phyloP scores from a whole-genome alignment of 2,329 filamentous ascomycete species.

The Exophiala spinifera region DNA sequence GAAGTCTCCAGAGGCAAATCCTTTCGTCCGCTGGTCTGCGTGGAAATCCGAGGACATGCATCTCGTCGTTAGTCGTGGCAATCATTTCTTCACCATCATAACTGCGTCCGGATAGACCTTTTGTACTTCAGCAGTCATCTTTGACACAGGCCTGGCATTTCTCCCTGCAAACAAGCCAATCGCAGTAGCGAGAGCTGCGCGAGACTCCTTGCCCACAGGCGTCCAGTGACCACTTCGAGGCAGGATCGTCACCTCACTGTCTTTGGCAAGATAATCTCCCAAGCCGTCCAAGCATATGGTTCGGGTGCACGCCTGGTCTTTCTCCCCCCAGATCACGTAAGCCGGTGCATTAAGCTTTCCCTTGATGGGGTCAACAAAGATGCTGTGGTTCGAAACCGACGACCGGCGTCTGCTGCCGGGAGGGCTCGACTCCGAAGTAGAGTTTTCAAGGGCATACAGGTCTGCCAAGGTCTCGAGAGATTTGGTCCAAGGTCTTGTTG shows the following conservation, averaged over 20 bases:
- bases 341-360: slow-evolving; percentile 51
- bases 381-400: slow-evolving; percentile 20
- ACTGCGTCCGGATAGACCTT: slow-evolving; percentile 27
- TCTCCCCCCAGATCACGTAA: slow-evolving; percentile 54
- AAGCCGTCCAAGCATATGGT: slow-evolving; percentile 52
- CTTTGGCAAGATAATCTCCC: slow-evolving; percentile 48
- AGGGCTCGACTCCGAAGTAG: slow-evolving; percentile 22
- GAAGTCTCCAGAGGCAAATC: neutral
- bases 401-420: slow-evolving; percentile 24
- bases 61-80: neutral
- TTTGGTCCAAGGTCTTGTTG: slow-evolving; percentile 49
- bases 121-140: slow-evolving; percentile 23
- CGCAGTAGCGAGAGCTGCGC: slow-evolving; percentile 39
- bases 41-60: neutral
- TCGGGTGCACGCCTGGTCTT: slow-evolving; percentile 51
- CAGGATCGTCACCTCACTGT: slow-evolving; percentile 51
- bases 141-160: slow-evolving; percentile 16
- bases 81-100: slow-evolving; percentile 27
- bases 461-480: slow-evolving; percentile 49
- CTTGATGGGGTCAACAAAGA: slow-evolving; percentile 45
- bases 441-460: slow-evolving; percentile 44
- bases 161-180: slow-evolving; percentile 21
- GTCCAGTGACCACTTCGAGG: slow-evolving; percentile 54
- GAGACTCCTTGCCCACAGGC: slow-evolving; percentile 47
- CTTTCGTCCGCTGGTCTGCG: neutral